phyloP scores from a whole-genome alignment of 2,329 filamentous ascomycete genomes.

The Thielaviopsis musarum region DNA sequence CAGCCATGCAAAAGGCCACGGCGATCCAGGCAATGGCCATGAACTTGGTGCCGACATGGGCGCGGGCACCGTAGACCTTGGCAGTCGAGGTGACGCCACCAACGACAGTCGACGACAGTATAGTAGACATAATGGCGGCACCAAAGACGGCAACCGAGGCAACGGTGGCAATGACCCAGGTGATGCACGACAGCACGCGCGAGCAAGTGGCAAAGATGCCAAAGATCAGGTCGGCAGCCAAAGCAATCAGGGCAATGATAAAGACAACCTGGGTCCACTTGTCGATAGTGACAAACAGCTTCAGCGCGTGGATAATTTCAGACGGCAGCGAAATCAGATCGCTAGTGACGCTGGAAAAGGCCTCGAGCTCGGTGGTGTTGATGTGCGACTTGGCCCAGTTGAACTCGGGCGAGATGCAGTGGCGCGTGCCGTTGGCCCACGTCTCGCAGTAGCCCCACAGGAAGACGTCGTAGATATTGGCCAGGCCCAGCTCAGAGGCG shows the following conservation, averaged over 20 bases:
- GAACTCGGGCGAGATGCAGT: conserved; percentile 55
- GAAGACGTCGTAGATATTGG: conserved; percentile 62
- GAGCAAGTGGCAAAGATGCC: conserved; percentile 75
- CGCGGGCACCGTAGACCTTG: conserved; percentile 53
- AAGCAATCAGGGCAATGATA: conserved; percentile 52
- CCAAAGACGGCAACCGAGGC: conserved; percentile 13
- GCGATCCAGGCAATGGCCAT: conserved; percentile 64
- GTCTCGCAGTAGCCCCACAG: conserved; percentile 78
- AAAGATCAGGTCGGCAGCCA: conserved; percentile 55
- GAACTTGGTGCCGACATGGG: conserved; percentile 50
- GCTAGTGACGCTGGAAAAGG: conserved; percentile 30
- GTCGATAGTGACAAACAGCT: conserved; percentile 54
- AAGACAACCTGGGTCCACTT: conserved; percentile 78
- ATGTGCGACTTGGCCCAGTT: conserved; percentile 64
- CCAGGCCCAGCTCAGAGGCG: conserved; percentile 42
- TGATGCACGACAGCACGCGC: conserved; percentile 64
- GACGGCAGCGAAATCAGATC: conserved; percentile 48
- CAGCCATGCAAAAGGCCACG: conserved; percentile 57
- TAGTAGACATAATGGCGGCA: conserved; percentile 35
- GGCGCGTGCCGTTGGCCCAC: conserved; percentile 34
- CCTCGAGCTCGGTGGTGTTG: conserved; percentile 44
- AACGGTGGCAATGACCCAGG: conserved; percentile 51
- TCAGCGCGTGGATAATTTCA: conserved; percentile 48
- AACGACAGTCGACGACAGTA: conserved; percentile 52
- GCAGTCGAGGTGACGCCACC: conserved; percentile 50